Evolutionary conservation across 768 basidiomycete genomes (phyloP), one percentile per base, ranked within the genome.

Genomic region (Auricularia cornea): DNA sequence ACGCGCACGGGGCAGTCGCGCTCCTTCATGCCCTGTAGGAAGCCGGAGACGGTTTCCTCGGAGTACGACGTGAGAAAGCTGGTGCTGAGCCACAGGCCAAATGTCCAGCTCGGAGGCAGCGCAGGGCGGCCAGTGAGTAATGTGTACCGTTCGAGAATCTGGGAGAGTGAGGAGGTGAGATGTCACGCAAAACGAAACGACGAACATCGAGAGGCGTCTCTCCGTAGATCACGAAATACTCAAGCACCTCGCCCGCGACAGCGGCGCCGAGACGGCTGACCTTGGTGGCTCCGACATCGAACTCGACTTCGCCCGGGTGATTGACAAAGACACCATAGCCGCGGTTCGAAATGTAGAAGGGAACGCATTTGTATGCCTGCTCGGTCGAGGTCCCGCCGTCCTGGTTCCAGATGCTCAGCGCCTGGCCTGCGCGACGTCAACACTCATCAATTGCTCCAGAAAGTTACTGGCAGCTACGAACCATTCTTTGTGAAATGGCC

Each of bases 311-410:
- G 82, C 87, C 59, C 74, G 87, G 80, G 67, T 89, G 83, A 72
- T 89, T 88, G 70, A 91, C 83, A 70, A 90, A 90, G 18, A 90
- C 81, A 35, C 88, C 89, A 65, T 90, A 90, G 63, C 84, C 84
- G 57, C 83, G 77, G 70, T 86, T 86, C 18, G 85, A 86, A 68
- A 88, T 82, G 66, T 86, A 86, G 73, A 87, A 88, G 1, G 86
- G 86, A 16, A 87, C 77, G 64, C 81, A 83, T 79, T 86, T 86
- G 72, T 86, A 87, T 0, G 84, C 54, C 32, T 64, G 60, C n/a
- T 64, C 63, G 28, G 59, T 48, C 16, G 63, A 64, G n/a, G 63
- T 64, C 18, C 63, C 75, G 3, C 75, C 74, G 57, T 76, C 75
- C 35, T 63, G 59, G 56, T 75, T 74, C 76, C 74, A 76, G 11